Conservation (phyloP, 148 eudicot genomes). For the Amaranthus palmeri region DNA sequence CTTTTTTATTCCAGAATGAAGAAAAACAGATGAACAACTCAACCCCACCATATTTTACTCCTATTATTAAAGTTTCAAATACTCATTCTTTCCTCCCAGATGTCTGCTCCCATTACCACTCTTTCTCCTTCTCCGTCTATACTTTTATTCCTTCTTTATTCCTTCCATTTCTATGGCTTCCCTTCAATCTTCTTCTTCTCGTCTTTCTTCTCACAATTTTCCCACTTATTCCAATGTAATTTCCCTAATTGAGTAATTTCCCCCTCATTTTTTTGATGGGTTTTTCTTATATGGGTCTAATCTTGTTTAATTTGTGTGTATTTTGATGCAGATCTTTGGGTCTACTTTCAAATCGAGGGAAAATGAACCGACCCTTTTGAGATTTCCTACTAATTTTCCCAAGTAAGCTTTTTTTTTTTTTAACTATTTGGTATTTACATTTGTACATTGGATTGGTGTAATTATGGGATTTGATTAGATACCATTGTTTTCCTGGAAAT, state of each 20-base stretch:
- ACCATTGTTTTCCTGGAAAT: background rate
- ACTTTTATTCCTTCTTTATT: background rate
- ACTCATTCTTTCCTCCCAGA: constrained; percentile 16
- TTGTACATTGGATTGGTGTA: background rate
- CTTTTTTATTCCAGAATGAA: background rate
- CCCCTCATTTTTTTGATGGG: background rate
- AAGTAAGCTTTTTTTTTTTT: constrained; percentile 29
- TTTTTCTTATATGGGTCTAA: constrained; percentile 11
- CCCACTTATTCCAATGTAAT: constrained; percentile 11
- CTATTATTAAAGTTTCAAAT: constrained; percentile 10
- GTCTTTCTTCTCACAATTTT: constrained; percentile 10
- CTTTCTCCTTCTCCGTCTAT: background rate
- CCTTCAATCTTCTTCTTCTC: constrained; percentile 29
- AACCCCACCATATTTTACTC: background rate
- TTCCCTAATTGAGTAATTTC: background rate
- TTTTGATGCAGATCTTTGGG: constrained; percentile 47
- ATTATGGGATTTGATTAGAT: background rate
- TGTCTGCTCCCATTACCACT: constrained; percentile 18
- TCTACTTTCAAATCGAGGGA: constrained; percentile 36
- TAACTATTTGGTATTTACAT: background rate
- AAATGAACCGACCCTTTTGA: constrained; percentile 42
- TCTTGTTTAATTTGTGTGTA: background rate
- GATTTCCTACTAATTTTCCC: constrained; percentile 28
- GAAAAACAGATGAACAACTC: background rate
- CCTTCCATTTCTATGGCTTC: constrained; percentile 35